Base-by-base conservation (phyloP, 2,329 filamentous ascomycete species). In the Teratosphaeria zuluensis region DNA sequence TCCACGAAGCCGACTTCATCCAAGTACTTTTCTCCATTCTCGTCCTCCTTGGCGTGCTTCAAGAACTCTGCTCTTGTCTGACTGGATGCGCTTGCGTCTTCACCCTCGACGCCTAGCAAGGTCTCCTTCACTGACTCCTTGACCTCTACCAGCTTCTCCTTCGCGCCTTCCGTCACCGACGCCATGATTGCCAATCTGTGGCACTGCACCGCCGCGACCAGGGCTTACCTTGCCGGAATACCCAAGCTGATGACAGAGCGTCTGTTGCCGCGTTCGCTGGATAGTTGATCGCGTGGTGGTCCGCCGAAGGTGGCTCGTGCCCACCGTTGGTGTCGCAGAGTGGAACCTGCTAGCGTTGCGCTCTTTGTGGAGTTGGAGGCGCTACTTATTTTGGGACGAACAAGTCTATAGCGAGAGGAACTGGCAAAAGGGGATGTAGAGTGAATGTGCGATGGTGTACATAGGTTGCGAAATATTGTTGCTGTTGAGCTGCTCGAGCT, bases 1-100 rank as follows among this genome's bases (percentile, higher is more conserved):
- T 92, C 81, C 68, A 96, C 84, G 74, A 99, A 99, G 72, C 95
- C 84, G n/a, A 92, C 84, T 62, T 88, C 84, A 53, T 82, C 85
- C 83, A 99, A 88, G 71, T 83, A 90, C 58, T 85, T 79, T 69
- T 96, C 90, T 59, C 88, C 92, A 9, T 85, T 81, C 66, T 84
- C 80, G 70, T 95, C 90, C 73, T 87, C 88, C 69, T 82, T 76
- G 48, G 94, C 90, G 78, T 92, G 80, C 70, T 83, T 83, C 67
- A 85, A 76, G 75, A 97, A 99, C 62, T 85, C 85, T 59, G 84
- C 79, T 75, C 86, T 89, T 64, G 87, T 86, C 73, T 92, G 86
- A 62, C 83, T 80, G 42, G 54, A 90, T 91, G 65, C 92, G 76
- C 72, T 87, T 80, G 32, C 79, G 42, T 78, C 38, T 21, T 62